Base-by-base conservation (phyloP, 2,329 filamentous ascomycete genomes). In the Chrysosporium keratinophilum region DNA sequence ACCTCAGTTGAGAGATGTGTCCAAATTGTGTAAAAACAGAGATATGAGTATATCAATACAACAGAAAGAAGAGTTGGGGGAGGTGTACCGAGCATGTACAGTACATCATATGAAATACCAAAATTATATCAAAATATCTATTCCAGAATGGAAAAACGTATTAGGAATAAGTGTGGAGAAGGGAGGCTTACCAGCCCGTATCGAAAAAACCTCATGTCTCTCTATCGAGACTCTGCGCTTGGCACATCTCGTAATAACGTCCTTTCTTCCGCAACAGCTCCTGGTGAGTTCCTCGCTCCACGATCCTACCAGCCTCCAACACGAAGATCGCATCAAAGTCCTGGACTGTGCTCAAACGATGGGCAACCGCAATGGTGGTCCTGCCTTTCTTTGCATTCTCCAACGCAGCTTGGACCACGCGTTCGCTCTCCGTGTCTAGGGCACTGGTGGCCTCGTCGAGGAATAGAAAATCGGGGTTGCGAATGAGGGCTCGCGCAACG, bases 301-400 rank as follows among this genome's bases (percentile, higher is more conserved):
- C 65, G 20, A 74, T 64, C 49, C 55, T 64, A 2, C 71, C 71
- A 3, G 65, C 63, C 17, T 67, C 66, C 53, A 74, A 63, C 23
- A 74, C 71, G 12, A 94, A 84, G 59, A 95, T 95, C 89, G 89
- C 68, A 95, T 84, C 0, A 88, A 88, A 61, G 66, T 88, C 82
- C 67, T 80, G 85, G 71, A 95, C 90, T 7, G 89, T 95, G 1
- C 85, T 90, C 4, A 95, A 77, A 60, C 88, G 81, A 72, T 95
- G 89, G 31, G 89, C 89, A 65, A 95, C 94, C 2, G 87, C 85
- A 61, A 95, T 91, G 1, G 88, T 94, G 0, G 88, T 95, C 47
- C 88, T 79, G 11, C 87, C 88, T 56, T 82, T 76, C 1, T 87
- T 77, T n/a, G 88, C 59, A 17, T 54, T 55, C 40, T 64, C 64